phyloP scores from a whole-genome alignment of 2,329 filamentous ascomycete genomes.

The Dothidotthia symphoricarpi region DNA sequence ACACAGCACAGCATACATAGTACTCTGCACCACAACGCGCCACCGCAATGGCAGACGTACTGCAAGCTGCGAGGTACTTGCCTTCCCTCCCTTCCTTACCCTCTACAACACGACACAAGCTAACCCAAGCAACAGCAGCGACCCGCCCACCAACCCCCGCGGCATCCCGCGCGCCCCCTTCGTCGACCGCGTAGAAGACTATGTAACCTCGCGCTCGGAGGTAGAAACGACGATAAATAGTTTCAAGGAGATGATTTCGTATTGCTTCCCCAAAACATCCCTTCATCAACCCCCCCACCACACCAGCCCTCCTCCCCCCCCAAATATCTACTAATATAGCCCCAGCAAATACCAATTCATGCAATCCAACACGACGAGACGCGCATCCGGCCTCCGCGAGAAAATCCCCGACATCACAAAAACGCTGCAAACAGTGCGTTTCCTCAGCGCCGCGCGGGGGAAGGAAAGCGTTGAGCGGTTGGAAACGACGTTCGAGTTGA shows the following conservation, averaged over 20 bases:
- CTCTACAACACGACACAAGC: too few species aligned
- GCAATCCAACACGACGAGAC: constrained; percentile 87
- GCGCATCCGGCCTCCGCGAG: constrained; percentile 77
- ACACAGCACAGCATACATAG: too few species aligned
- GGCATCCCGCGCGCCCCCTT: constrained; percentile 83
- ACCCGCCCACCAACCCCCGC: constrained; percentile 66
- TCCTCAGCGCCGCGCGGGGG: constrained; percentile 64
- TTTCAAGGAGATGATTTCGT: constrained; percentile 95
- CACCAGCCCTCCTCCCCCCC: constrained; percentile 15
- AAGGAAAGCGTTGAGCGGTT: constrained; percentile 65
- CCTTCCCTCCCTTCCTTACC: too few species aligned
- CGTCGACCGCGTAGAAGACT: constrained; percentile 85
- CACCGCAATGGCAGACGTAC: constrained; percentile 12
- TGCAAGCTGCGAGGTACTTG: constrained; percentile 9
- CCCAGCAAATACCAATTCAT: constrained; percentile 99
- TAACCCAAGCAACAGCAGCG: too few species aligned
- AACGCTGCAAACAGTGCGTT: constrained; percentile 86
- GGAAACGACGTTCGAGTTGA: constrained; percentile 92
- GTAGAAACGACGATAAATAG: constrained; percentile 77
- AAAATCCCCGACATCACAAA: constrained; percentile 98
- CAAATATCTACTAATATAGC: too few species aligned
- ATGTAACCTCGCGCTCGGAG: constrained; percentile 73
- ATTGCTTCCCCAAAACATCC: constrained; percentile 35
- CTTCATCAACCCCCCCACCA: neutral
- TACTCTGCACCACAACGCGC: too few species aligned